phyloP scores from a whole-genome alignment of 2,329 filamentous ascomycete genomes.

The Dendrostoma leiphaemia region DNA sequence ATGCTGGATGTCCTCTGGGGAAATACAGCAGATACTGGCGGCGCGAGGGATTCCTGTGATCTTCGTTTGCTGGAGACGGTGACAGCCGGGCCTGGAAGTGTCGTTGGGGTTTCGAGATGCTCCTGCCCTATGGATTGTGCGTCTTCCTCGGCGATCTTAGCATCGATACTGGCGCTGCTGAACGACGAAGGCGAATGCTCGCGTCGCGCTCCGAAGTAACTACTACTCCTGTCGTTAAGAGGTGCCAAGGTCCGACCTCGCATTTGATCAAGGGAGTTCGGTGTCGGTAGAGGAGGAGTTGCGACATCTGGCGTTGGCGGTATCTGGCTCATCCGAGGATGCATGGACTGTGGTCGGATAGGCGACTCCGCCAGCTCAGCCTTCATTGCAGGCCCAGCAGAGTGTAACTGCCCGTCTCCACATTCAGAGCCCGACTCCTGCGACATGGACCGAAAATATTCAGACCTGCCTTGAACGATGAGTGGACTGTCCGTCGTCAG shows the following conservation, averaged over 20 bases:
- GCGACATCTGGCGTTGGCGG: constrained; percentile 48
- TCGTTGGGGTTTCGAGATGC: constrained; percentile 34
- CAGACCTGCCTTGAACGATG: constrained; percentile 69
- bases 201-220: constrained; percentile 51
- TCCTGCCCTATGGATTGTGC: constrained; percentile 31
- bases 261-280: constrained; percentile 37
- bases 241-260: constrained; percentile 40
- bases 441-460: constrained; percentile 76
- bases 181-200: constrained; percentile 59
- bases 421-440: constrained; percentile 57
- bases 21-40: constrained; percentile 30
- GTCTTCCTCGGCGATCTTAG: constrained; percentile 9
- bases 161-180: constrained; percentile 31
- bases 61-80: constrained; percentile 45
- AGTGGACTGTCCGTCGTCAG: constrained; percentile 80
- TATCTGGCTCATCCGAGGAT: constrained; percentile 69
- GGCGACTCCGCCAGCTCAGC: constrained; percentile 57
- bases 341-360: constrained; percentile 68
- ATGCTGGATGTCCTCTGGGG: constrained; percentile 57
- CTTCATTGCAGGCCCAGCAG: constrained; percentile 46
- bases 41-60: constrained; percentile 45
- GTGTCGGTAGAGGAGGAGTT: constrained; percentile 40
- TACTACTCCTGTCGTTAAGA: constrained; percentile 37
- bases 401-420: constrained; percentile 34
- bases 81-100: constrained; percentile 25